Conservation (phyloP, 2,329 filamentous ascomycete species). For the Harringtonia aguacate region DNA sequence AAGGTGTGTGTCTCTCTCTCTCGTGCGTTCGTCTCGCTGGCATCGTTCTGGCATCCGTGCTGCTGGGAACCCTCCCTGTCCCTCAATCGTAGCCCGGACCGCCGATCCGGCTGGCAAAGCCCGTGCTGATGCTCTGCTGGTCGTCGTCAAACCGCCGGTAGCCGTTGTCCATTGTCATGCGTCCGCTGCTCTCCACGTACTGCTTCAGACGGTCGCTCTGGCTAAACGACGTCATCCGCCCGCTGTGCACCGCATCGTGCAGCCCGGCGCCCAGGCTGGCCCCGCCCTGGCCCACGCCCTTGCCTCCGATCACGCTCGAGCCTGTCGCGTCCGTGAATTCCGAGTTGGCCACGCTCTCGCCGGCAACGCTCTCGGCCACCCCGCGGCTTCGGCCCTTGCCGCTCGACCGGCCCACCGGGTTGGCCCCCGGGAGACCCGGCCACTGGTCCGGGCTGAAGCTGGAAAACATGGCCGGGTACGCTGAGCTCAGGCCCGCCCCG, state of each 20-base stretch:
- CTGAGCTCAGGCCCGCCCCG: slow-evolving; percentile 67
- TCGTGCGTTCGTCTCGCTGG: neutral
- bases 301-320: slow-evolving; percentile 65
- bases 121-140: slow-evolving; percentile 89
- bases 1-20: neutral
- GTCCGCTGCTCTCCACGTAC: slow-evolving; percentile 79
- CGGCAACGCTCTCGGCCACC: slow-evolving; percentile 64
- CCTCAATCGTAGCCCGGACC: slow-evolving; percentile 41
- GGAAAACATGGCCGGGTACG: slow-evolving; percentile 92
- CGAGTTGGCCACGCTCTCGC: slow-evolving; percentile 85
- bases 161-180: slow-evolving; percentile 54
- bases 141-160: slow-evolving; percentile 78
- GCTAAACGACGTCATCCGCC: slow-evolving; percentile 49
- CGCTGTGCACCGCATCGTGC: slow-evolving; percentile 59
- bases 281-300: slow-evolving; percentile 70
- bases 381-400: slow-evolving; percentile 52
- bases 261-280: slow-evolving; percentile 78
- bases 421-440: slow-evolving; percentile 67
- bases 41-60: neutral
- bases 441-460: slow-evolving; percentile 81
- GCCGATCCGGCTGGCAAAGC: slow-evolving; percentile 91
- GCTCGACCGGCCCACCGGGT: slow-evolving; percentile 47
- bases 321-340: slow-evolving; percentile 68
- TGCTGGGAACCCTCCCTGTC: neutral
- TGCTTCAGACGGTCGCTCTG: slow-evolving; percentile 89